These are phyloP conservation scores for Trichophyton schoenleinii DNA, from an alignment of 2,329 filamentous ascomycete genomes.

Conservation along the genomic window DNA sequence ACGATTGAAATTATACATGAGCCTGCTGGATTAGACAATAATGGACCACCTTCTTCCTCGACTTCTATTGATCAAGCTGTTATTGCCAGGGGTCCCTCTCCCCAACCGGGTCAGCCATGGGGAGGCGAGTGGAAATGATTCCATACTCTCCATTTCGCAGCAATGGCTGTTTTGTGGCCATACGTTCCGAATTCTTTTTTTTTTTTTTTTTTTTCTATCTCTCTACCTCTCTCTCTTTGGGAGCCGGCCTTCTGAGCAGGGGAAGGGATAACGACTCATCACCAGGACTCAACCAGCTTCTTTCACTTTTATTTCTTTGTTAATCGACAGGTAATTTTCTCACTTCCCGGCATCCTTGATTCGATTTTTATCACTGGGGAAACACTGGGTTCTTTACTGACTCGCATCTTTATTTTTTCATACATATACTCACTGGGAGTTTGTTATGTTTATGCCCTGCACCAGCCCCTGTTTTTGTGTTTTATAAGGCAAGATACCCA, in stretches of 20 bases:
- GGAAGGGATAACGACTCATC: neutral
- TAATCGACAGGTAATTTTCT: neutral
- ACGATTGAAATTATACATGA: constrained; percentile 33
- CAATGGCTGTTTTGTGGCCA: neutral
- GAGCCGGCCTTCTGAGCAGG: neutral
- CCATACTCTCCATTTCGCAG: neutral
- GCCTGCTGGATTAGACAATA: constrained; percentile 13
- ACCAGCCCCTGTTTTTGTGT: neutral
- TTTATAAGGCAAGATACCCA: neutral
- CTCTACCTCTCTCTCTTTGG: too few relatives aligned
- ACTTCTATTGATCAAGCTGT: neutral
- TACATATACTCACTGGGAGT: neutral
- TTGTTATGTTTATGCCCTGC: neutral
- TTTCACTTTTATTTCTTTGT: neutral
- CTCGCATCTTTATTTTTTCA: neutral
- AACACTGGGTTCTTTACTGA: neutral
- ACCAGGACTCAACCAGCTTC: neutral
- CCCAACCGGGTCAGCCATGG: neutral
- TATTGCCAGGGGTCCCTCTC: neutral
- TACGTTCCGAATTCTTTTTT: neutral
- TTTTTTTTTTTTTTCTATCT: neutral
- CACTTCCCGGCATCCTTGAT: neutral
- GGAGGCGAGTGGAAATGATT: neutral
- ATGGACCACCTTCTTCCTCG: neutral
- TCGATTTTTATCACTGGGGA: neutral